phyloP scores from a whole-genome alignment of 2,329 filamentous ascomycete species.

The Clarireedia paspali region DNA sequence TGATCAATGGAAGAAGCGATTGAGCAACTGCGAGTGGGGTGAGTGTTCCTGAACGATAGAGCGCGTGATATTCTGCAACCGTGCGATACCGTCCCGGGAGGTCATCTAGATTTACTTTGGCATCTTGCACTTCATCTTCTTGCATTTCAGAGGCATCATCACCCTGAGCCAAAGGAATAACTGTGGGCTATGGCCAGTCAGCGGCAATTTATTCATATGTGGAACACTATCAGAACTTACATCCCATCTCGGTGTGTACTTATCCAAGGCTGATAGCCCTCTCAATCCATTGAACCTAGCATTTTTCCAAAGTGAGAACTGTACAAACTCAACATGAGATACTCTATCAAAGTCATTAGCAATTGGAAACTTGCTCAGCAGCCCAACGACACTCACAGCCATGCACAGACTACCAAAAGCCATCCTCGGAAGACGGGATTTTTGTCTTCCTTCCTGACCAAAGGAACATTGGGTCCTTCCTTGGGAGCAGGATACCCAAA shows the following conservation, averaged over 20 bases:
- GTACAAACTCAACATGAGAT: conserved; percentile 50
- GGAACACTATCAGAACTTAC: conserved; percentile 31
- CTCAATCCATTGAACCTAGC: conserved; percentile 46
- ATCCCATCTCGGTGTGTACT: conserved; percentile 40
- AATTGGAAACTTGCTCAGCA: neutral
- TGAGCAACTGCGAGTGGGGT: conserved; percentile 68
- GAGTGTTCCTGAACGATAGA: conserved; percentile 60
- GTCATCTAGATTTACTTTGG: conserved; percentile 34
- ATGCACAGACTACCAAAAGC: conserved; percentile 52
- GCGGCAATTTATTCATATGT: neutral
- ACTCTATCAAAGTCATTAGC: conserved; percentile 33
- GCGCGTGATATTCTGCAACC: conserved; percentile 66
- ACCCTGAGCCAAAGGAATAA: conserved; percentile 41
- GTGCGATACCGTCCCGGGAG: conserved; percentile 54
- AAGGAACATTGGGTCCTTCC: conserved; percentile 31
- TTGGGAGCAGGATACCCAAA: conserved; percentile 23
- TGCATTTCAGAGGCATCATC: neutral
- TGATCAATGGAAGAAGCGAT: conserved; percentile 63
- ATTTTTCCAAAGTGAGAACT: conserved; percentile 62
- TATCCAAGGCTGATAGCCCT: conserved; percentile 38
- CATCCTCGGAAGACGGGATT: conserved; percentile 66
- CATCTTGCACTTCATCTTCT: conserved; percentile 33
- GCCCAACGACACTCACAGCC: conserved; percentile 41
- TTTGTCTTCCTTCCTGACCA: conserved; percentile 42
- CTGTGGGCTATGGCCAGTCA: conserved; percentile 39